Evolutionary conservation across 2,329 filamentous ascomycete genomes (phyloP).

Genomic region (Diaporthe longicolla): DNA sequence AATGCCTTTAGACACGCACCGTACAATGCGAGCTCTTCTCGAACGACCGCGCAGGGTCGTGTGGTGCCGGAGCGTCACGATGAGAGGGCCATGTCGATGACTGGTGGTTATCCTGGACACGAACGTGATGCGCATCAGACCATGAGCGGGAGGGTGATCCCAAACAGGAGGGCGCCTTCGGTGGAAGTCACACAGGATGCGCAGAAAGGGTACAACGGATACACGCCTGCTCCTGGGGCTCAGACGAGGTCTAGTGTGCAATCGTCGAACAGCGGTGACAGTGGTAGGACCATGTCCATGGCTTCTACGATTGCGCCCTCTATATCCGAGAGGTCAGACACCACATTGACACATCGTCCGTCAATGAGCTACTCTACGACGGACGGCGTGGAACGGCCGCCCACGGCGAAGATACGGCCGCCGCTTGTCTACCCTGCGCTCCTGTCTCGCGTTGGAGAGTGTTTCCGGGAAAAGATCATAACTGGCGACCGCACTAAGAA

Average conservation of each 20-base stretch:
- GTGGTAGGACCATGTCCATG: slow-evolving; percentile 87
- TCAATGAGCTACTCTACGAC: slow-evolving; percentile 69
- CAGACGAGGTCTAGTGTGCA: slow-evolving; percentile 74
- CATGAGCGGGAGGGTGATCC: slow-evolving; percentile 93
- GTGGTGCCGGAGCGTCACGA: slow-evolving; percentile 92
- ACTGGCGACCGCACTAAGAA: slow-evolving; percentile 94
- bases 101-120: slow-evolving; percentile 76
- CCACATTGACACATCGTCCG: slow-evolving; percentile 65
- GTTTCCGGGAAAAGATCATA: slow-evolving; percentile 90
- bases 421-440: slow-evolving; percentile 95
- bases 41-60: slow-evolving; percentile 91
- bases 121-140: slow-evolving; percentile 89
- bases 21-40: slow-evolving; percentile 75
- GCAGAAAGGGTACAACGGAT: slow-evolving; percentile 54
- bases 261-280: slow-evolving; percentile 66
- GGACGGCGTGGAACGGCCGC: slow-evolving; percentile 66
- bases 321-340: slow-evolving; percentile 59
- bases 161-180: slow-evolving; percentile 69
- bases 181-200: slow-evolving; percentile 46
- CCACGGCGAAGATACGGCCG: slow-evolving; percentile 75
- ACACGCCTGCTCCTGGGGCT: slow-evolving; percentile 63
- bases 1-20: slow-evolving; percentile 84
- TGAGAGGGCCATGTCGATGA: slow-evolving; percentile 97
- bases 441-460: slow-evolving; percentile 92
- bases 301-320: slow-evolving; percentile 83